phyloP scores from a whole-genome alignment of 192 early-diverging fungal genomes.

The Funneliformis mosseae region DNA sequence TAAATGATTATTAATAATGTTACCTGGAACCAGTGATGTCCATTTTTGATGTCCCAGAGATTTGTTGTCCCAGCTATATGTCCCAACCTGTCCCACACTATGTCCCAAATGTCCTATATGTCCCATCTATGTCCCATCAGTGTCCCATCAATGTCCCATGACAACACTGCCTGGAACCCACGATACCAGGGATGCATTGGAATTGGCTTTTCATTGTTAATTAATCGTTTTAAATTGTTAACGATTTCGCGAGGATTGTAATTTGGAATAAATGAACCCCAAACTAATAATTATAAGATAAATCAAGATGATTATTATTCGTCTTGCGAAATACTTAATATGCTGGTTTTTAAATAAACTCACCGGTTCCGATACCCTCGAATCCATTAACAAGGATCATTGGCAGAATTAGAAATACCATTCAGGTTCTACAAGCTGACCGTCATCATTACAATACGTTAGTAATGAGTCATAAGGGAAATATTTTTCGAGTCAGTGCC shows the following conservation, averaged over 20 bases:
- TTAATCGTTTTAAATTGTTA: too few relatives aligned
- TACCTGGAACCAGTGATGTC: constrained; percentile 75
- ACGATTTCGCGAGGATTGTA: too few relatives aligned
- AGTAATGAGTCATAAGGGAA: constrained; percentile 82
- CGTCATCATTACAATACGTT: constrained; percentile 86
- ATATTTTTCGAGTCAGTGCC: constrained; percentile 75
- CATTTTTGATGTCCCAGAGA: too few relatives aligned
- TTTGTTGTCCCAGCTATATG: too few relatives aligned
- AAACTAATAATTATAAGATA: constrained; percentile 39
- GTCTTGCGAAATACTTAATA: neutral
- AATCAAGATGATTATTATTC: neutral
- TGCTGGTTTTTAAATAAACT: neutral
- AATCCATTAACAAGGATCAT: constrained; percentile 97
- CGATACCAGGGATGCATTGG: too few relatives aligned
- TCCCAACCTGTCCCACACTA: too few relatives aligned
- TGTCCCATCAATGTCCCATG: too few relatives aligned
- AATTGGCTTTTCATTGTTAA: too few relatives aligned
- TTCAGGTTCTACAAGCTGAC: constrained; percentile 86
- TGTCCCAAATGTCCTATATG: too few relatives aligned
- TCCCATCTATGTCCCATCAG: too few relatives aligned
- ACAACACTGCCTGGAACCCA: too few relatives aligned
- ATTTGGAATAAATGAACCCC: constrained; percentile 82
- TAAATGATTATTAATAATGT: too few relatives aligned
- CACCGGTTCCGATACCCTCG: constrained; percentile 97
- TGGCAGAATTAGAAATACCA: constrained; percentile 95